Conservation (phyloP, 257 asterid genomes). For the Datura wrightii region DNA sequence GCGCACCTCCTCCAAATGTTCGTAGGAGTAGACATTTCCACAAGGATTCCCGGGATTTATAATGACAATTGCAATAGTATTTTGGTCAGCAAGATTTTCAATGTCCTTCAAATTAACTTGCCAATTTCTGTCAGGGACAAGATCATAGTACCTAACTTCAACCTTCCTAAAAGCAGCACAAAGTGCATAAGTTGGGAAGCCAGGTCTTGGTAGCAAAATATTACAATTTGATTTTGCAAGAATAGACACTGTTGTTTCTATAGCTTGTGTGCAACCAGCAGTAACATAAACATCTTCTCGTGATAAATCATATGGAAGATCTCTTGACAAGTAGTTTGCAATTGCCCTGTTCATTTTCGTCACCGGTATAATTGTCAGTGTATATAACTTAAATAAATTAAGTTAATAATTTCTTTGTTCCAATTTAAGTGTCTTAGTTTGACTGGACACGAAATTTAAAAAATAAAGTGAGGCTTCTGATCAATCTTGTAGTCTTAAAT, state of each 20-base stretch:
- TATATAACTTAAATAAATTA: neutral
- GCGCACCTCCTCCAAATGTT: conserved; percentile 69
- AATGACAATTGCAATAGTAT: conserved; percentile 70
- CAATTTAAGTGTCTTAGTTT: no score
- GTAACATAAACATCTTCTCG: conserved; percentile 79
- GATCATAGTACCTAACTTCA: conserved; percentile 69
- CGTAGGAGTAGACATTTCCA: conserved; percentile 73
- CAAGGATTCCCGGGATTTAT: conserved; percentile 96
- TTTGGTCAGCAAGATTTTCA: conserved; percentile 70
- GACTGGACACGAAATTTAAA: no score
- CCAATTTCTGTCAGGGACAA: conserved; percentile 68
- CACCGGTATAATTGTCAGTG: neutral
- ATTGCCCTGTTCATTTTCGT: conserved; percentile 58
- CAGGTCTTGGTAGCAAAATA: conserved; percentile 79
- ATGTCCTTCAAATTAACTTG: conserved; percentile 69
- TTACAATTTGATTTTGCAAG: conserved; percentile 72
- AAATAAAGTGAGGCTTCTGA: no score
- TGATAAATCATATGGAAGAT: conserved; percentile 63
- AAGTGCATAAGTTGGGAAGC: conserved; percentile 80
- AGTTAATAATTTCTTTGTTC: no score
- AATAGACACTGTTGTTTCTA: conserved; percentile 64
- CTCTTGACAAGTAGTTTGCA: conserved; percentile 72
- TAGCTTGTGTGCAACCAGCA: conserved; percentile 89
- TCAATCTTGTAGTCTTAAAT: no score
- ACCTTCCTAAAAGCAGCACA: conserved; percentile 69